Percentiles rank a stretch among this genome's conserved stretches.
phyloP scores from a whole-genome alignment of 139 green algal species.

The Chlorokybus atmophyticus region DNA sequence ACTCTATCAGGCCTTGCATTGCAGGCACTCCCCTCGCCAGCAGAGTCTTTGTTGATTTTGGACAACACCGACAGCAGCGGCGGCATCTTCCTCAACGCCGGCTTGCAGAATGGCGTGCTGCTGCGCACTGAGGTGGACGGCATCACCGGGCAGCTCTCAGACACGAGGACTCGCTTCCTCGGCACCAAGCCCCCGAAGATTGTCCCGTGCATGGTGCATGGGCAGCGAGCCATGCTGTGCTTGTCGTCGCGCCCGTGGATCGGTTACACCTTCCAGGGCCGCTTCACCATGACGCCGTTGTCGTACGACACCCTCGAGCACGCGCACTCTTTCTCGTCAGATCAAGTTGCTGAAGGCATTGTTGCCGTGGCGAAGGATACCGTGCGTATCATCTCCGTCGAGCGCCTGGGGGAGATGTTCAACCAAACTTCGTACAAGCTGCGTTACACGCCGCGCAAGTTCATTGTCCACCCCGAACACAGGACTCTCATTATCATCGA shows the following conservation, averaged over 20 bases:
- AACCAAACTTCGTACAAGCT: slow-evolving; percentile 61
- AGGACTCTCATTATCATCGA: slow-evolving; percentile 55
- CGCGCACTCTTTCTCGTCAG: slow-evolving; percentile 53
- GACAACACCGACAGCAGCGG: slow-evolving; percentile 31
- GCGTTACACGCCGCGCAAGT: slow-evolving; percentile 84
- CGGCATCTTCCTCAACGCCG: slow-evolving; percentile 79
- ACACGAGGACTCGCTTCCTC: slow-evolving; percentile 87
- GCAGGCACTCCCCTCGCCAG: slow-evolving; percentile 31
- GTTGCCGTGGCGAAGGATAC: slow-evolving; percentile 67
- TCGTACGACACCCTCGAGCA: slow-evolving; percentile 66
- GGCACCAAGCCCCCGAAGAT: slow-evolving; percentile 70
- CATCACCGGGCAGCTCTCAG: slow-evolving; percentile 54
- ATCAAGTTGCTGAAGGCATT: slow-evolving; percentile 93
- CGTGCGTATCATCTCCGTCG: slow-evolving; percentile 80
- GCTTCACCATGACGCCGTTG: slow-evolving; percentile 75
- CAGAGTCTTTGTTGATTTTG: slow-evolving; percentile 31
- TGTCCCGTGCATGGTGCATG: slow-evolving; percentile 34
- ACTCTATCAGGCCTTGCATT: slow-evolving; percentile 47
- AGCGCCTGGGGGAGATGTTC: slow-evolving; percentile 84
- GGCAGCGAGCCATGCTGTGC: slow-evolving; percentile 72
- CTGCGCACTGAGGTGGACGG: slow-evolving; percentile 81
- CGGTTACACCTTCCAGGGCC: slow-evolving; percentile 73
- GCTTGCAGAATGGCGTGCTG: slow-evolving; percentile 85
- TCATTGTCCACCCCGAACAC: slow-evolving; percentile 64
- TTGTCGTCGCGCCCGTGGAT: slow-evolving; percentile 86